Conservation (phyloP, 2,329 filamentous ascomycete genomes). For the Coniella lustricola region DNA sequence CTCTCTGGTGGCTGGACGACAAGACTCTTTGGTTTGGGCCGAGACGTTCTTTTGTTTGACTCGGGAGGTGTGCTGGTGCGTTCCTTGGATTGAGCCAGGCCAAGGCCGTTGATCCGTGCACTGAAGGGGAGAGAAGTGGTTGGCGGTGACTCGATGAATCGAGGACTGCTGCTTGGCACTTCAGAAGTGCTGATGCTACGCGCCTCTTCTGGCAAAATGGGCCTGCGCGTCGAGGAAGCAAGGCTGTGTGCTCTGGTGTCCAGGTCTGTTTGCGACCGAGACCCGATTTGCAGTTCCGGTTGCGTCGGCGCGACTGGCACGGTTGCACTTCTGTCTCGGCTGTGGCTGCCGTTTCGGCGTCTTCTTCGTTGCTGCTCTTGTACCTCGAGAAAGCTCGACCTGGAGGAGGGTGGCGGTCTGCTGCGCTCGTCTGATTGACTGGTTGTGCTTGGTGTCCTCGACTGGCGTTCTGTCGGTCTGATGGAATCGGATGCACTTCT, state of each 20-base stretch:
- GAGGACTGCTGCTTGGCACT: conserved; percentile 10
- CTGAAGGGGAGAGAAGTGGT: conserved; percentile 30
- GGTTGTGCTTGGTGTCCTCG: conserved; percentile 39
- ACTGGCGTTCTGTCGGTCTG: conserved; percentile 33
- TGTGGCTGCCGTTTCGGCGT: conserved; percentile 45
- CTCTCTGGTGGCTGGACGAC: conserved; percentile 20
- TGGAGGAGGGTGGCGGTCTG: conserved; percentile 42
- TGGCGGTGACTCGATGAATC: conserved; percentile 20
- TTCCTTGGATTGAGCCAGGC: conserved; percentile 17
- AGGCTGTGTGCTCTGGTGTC: conserved; percentile 34
- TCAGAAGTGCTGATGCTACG: conserved; percentile 28
- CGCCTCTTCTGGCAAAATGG: conserved; percentile 32
- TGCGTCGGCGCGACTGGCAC: conserved; percentile 36
- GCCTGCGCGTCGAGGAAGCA: conserved; percentile 31
- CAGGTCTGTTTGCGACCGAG: conserved; percentile 61
- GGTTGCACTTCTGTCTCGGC: conserved; percentile 43
- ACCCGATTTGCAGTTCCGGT: conserved; percentile 40
- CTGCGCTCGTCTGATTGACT: conserved; percentile 41
- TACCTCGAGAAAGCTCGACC: conserved; percentile 41
- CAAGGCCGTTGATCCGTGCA: conserved; percentile 22
- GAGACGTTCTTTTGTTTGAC: neutral
- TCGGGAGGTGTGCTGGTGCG: conserved; percentile 6
- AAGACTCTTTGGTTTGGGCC: conserved; percentile 21
- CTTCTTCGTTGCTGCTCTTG: conserved; percentile 36
- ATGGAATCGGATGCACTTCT: conserved; percentile 22